These are phyloP conservation scores for Stevia rebaudiana DNA, from an alignment of 140 eudicot genomes.

Conservation along the genomic window DNA sequence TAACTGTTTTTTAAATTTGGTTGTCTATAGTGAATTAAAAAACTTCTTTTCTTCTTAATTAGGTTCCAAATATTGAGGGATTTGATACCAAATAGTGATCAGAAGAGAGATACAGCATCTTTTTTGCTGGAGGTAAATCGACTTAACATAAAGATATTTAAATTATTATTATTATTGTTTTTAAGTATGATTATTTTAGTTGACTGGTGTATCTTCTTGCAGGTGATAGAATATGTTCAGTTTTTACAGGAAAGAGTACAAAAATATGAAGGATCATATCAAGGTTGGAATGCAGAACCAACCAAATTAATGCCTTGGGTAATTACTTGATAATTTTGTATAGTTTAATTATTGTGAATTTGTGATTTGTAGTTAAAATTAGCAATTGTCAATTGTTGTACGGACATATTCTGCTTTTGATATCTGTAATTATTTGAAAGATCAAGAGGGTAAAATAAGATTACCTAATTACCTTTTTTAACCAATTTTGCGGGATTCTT, in stretches of 20 bases:
- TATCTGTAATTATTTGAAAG: neutral
- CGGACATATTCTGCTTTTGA: neutral
- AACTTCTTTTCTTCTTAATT: slow-evolving; percentile 12
- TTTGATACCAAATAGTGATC: slow-evolving; percentile 90
- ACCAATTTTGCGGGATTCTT: neutral
- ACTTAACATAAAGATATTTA: neutral
- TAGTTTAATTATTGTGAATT: neutral
- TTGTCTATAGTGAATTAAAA: neutral
- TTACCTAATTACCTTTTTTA: neutral
- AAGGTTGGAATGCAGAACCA: slow-evolving; percentile 80
- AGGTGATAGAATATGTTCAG: slow-evolving; percentile 92
- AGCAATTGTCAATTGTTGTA: neutral
- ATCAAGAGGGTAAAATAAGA: neutral
- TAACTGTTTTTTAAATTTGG: too few species aligned
- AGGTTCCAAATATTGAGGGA: slow-evolving; percentile 90
- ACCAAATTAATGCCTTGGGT: slow-evolving; percentile 98
- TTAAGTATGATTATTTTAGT: neutral
- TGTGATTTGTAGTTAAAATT: too few species aligned
- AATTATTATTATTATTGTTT: neutral
- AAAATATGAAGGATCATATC: slow-evolving; percentile 81
- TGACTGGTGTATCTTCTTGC: slow-evolving; percentile 19
- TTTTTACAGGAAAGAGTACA: slow-evolving; percentile 79
- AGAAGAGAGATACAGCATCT: slow-evolving; percentile 95
- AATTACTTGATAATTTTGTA: slow-evolving; percentile 9
- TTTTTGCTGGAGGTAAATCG: slow-evolving; percentile 70